Evolutionary conservation across 345 rosid genomes (phyloP), one percentile per base, ranked within the genome.

Genomic region (Anacardium occidentale): DNA sequence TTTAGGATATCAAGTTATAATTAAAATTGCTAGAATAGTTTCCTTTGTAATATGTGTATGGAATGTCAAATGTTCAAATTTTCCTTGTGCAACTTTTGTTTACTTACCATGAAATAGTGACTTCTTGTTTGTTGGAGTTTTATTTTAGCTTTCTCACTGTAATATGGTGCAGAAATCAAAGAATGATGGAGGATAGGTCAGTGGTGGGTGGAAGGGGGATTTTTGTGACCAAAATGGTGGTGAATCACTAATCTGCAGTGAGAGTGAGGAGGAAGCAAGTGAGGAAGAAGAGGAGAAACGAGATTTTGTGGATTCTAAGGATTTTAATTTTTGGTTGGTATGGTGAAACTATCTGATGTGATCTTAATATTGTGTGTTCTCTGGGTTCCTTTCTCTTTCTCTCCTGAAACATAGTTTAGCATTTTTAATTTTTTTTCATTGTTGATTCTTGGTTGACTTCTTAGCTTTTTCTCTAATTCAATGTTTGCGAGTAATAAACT

Each of bases 151-250:
- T 66, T 25, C 20, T 62, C 13, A 15, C 10, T 50, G n/a, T 37
- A 10, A 24, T 62, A 15, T 75, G 75, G 24, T 84, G 76, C 88
- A 95, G 99, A 85, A 95, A 95, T 78, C 99, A 95, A 77, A 93
- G 99, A 87, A 95, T 95, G 99, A 95, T 97, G 1, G 99, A 93
- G 79, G 99, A 93, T 81, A 98, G 93, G 71, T 95, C 99, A 14
- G 97, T 95, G 66, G 86, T 95, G 72, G 98, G 99, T 64, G 89
- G 99, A 67, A 85, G 99, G 87, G 91, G 99, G 78, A 95, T 95
- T 93, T 93, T 84, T 95, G 93, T 83, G 99, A 92, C 78, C 98
- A 89, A 77, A 92, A 85, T 80, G 97, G 97, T 2, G 94, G 99
- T 32, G 99, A 95, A 87, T 97, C 99, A 53, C 96, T 95, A 72